Evolutionary conservation across 2,329 filamentous ascomycete genomes (phyloP).

Genomic region (Microdochium trichocladiopsis): DNA sequence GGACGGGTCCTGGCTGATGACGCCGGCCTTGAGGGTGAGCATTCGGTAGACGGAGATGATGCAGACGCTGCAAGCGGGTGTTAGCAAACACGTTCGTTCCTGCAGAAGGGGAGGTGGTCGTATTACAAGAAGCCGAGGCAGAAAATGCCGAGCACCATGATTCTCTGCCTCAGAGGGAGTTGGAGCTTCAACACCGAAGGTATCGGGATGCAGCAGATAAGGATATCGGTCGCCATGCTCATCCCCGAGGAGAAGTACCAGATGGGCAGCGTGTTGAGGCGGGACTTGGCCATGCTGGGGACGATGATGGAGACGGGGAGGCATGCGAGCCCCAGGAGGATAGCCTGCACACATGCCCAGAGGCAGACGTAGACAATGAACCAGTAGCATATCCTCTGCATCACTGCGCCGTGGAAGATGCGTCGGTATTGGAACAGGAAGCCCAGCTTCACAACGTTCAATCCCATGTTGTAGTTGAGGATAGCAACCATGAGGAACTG

Average conservation of each 20-base stretch:
- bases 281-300: constrained; percentile 14
- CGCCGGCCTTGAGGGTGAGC: constrained; percentile 14
- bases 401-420: constrained; percentile 14
- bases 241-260: constrained; percentile 22
- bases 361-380: constrained; percentile 14
- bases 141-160: constrained; percentile 19
- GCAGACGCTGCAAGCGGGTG: constrained; percentile 14
- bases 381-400: constrained; percentile 18
- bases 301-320: constrained; percentile 15
- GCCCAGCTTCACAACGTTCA: constrained; percentile 22
- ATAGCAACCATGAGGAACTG: constrained; percentile 17
- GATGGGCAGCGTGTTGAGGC: constrained; percentile 19
- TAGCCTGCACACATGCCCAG: constrained; percentile 17
- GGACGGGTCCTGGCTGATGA: constrained; percentile 13
- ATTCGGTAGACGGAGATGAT: constrained; percentile 24
- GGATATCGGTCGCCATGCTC: constrained; percentile 17
- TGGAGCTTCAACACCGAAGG: constrained; percentile 15
- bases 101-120: neutral
- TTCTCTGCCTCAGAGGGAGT: constrained; percentile 15
- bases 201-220: constrained; percentile 19
- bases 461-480: constrained; percentile 20
- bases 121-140: constrained; percentile 23
- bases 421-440: constrained; percentile 24
- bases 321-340: constrained; percentile 17
- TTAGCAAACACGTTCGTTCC: neutral